These are phyloP conservation scores for Sabuloglossum arenarium DNA, from an alignment of 495 filamentous ascomycete species.

Conservation along the genomic window DNA sequence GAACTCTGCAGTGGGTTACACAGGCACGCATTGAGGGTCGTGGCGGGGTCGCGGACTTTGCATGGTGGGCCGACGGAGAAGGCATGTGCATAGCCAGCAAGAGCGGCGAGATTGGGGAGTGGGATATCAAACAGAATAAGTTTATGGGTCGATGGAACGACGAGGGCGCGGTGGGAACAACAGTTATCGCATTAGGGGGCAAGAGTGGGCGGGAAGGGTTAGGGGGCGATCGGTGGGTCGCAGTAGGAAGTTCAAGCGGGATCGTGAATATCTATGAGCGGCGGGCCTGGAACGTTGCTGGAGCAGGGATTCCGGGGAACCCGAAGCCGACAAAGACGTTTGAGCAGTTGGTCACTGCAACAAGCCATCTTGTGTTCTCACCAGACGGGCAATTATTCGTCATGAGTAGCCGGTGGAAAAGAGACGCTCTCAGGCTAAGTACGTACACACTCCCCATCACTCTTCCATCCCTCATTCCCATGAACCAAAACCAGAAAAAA, in stretches of 20 bases:
- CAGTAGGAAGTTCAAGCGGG: conserved; percentile 63
- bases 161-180: conserved; percentile 73
- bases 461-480: background rate
- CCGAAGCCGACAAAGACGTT: conserved; percentile 51
- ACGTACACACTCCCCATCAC: conserved; percentile 8
- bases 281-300: conserved; percentile 28
- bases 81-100: conserved; percentile 59
- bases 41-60: conserved; percentile 70
- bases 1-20: conserved; percentile 73
- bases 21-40: conserved; percentile 65
- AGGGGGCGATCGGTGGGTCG: conserved; percentile 75
- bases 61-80: conserved; percentile 74
- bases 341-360: conserved; percentile 71
- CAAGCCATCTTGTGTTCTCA: conserved; percentile 55
- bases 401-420: conserved; percentile 67
- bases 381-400: conserved; percentile 76
- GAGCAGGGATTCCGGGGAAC: conserved; percentile 12
- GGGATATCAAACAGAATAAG: conserved; percentile 38
- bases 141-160: conserved; percentile 72
- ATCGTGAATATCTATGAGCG: conserved; percentile 91
- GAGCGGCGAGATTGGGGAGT: conserved; percentile 87
- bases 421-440: conserved; percentile 62
- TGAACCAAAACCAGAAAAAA: background rate
- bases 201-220: conserved; percentile 22
- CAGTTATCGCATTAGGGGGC: conserved; percentile 59